Evolutionary conservation across 495 filamentous ascomycete genomes (phyloP).

Genomic region (Apiosordaria backusii): DNA sequence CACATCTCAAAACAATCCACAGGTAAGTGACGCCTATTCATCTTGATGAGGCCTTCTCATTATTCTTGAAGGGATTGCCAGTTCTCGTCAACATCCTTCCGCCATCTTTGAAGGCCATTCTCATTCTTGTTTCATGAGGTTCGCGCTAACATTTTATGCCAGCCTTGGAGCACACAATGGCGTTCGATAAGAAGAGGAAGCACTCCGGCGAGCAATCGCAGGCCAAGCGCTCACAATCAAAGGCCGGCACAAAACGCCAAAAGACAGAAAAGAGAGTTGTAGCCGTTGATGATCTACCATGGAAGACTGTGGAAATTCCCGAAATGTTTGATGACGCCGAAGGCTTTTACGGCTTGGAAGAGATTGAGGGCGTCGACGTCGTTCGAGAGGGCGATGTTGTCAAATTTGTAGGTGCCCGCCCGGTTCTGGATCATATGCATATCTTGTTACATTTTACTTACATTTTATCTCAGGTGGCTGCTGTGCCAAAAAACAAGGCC

Average conservation of each 20-base stretch:
- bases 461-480: conserved; percentile 21
- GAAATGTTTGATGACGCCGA: conserved; percentile 89
- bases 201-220: conserved; percentile 1
- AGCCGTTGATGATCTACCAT: conserved; percentile 65
- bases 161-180: not conserved
- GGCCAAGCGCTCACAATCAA: not conserved
- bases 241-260: conserved; percentile 42
- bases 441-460: not conserved
- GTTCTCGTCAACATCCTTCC: not conserved
- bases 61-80: not conserved
- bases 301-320: conserved; percentile 78
- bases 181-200: conserved; percentile 9
- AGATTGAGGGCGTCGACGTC: conserved; percentile 85
- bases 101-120: not conserved
- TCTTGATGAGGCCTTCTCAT: not conserved
- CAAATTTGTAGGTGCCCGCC: conserved; percentile 45
- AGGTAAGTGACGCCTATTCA: not conserved
- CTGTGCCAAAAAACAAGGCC: conserved; percentile 6
- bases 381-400: conserved; percentile 54
- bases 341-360: conserved; percentile 90
- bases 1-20: not conserved
- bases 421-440: not conserved
- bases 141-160: not conserved
- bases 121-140: not conserved
- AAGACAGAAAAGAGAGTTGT: conserved; percentile 41